Percentiles rank a stretch among this genome's conserved stretches.
Conservation (phyloP, 208 protist species). For the Crithidia sp. region DNA sequence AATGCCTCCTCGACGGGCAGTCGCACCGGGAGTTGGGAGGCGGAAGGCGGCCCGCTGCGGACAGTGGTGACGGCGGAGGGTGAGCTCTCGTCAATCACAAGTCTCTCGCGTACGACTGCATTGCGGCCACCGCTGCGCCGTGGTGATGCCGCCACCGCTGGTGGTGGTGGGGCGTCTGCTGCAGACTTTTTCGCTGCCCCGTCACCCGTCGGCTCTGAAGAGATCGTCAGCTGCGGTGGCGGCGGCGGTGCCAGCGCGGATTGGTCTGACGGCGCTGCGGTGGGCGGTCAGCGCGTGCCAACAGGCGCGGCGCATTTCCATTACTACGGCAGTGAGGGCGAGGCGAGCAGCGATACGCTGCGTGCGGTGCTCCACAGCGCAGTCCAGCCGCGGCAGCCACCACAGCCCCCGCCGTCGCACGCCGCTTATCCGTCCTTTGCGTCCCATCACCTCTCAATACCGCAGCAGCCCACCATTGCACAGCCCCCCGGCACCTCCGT, state of each 20-base stretch:
- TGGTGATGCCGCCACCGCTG: not conserved
- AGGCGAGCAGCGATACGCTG: not conserved
- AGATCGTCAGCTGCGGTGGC: not conserved
- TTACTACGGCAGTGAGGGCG: no score
- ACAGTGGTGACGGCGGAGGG: conserved; percentile 13
- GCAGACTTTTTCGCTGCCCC: not conserved
- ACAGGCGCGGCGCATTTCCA: not conserved
- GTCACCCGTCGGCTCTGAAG: not conserved
- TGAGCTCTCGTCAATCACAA: conserved; percentile 11
- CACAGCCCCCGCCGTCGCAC: not conserved
- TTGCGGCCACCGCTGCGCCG: not conserved
- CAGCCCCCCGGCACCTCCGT: not conserved
- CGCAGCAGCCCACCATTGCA: not conserved
- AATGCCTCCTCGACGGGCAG: conserved; percentile 18
- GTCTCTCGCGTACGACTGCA: not conserved
- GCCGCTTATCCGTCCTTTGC: conserved; percentile 6
- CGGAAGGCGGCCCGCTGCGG: conserved; percentile 3
- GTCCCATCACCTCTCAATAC: not conserved
- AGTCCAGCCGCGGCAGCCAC: not conserved
- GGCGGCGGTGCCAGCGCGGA: not conserved
- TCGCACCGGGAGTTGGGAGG: conserved; percentile 29
- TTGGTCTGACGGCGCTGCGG: not conserved
- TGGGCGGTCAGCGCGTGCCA: no score
- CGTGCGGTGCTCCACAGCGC: not conserved
- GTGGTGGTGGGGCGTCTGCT: not conserved